Percentiles rank a stretch among this genome's conserved stretches.
Evolutionary conservation across 1,284 basidiomycete species (phyloP).

Genomic region (Cronartium quercuum): DNA sequence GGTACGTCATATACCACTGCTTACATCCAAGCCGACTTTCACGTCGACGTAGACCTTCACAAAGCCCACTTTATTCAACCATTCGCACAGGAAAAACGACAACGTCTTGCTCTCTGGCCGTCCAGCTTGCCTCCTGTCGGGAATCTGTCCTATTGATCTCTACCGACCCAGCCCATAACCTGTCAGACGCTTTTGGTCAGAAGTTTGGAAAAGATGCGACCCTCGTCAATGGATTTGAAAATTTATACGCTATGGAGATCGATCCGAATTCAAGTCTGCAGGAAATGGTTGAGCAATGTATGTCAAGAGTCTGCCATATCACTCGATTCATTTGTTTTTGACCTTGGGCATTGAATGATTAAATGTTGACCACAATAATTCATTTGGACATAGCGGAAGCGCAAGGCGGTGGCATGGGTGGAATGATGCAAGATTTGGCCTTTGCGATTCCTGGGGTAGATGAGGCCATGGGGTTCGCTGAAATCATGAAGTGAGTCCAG

Average conservation of each 20-base stretch:
- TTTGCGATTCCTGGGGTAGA: conserved; percentile 99
- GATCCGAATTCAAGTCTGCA: conserved; percentile 94
- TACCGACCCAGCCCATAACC: conserved; percentile 96
- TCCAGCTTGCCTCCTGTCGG: conserved; percentile 76
- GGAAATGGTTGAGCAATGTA: conserved; percentile 98
- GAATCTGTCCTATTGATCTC: conserved; percentile 92
- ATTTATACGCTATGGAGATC: conserved; percentile 98
- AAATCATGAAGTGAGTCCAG: conserved; percentile 89
- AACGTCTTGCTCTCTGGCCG: conserved; percentile 89
- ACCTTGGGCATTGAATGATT: neutral
- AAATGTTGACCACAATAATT: conserved; percentile 12
- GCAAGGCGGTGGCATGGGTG: conserved; percentile 77
- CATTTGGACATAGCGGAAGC: conserved; percentile 61
- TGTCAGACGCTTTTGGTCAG: conserved; percentile 97
- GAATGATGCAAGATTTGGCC: conserved; percentile 99
- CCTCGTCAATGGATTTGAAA: conserved; percentile 96
- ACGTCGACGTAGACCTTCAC: neutral
- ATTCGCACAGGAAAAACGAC: conserved; percentile 74
- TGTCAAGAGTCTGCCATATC: too few relatives aligned
- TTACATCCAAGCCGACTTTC: neutral
- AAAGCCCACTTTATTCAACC: neutral
- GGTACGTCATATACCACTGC: conserved; percentile 29
- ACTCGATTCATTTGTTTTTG: neutral
- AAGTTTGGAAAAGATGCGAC: conserved; percentile 99
- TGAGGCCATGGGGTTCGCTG: conserved; percentile 99